Evolutionary conservation across 305 asterid species (phyloP).

Genomic region (Stenogyne calaminthoides): DNA sequence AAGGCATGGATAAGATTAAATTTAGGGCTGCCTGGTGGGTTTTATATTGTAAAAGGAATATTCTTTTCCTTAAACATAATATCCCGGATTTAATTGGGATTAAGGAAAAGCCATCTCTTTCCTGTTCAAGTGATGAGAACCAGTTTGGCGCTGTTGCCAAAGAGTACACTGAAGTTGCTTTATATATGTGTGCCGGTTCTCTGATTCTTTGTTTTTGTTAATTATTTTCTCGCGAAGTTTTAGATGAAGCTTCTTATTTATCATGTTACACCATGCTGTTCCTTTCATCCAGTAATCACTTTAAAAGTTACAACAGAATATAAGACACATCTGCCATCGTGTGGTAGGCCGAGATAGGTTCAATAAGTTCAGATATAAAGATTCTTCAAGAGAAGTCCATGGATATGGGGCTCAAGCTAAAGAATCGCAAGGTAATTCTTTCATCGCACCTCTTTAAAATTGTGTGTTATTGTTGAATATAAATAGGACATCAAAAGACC

Average conservation of each 20-base stretch:
- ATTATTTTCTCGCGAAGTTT: neutral
- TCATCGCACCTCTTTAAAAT: slow-evolving; percentile 6
- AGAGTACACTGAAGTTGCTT: slow-evolving; percentile 7
- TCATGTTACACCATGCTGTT: slow-evolving; percentile 15
- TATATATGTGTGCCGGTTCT: neutral
- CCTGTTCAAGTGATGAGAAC: slow-evolving; percentile 7
- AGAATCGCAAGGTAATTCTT: slow-evolving; percentile 88
- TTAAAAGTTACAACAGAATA: slow-evolving; percentile 25
- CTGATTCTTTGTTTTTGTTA: neutral
- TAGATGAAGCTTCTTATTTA: slow-evolving; percentile 14
- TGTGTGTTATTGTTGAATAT: slow-evolving; percentile 6
- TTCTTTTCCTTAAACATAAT: neutral
- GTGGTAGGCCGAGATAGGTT: slow-evolving; percentile 87
- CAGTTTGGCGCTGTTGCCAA: neutral
- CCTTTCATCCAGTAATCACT: neutral
- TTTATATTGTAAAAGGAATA: neutral
- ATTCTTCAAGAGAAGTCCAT: slow-evolving; percentile 94
- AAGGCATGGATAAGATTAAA: neutral
- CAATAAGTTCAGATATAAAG: slow-evolving; percentile 96
- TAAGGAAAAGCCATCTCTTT: slow-evolving; percentile 7
- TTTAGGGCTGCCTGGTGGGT: neutral
- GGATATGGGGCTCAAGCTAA: slow-evolving; percentile 98
- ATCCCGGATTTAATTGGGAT: slow-evolving; percentile 3
- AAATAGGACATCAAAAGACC: neutral
- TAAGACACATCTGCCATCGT: slow-evolving; percentile 28